Conservation (phyloP, 441 rosid species). For the Erodium texanum region DNA sequence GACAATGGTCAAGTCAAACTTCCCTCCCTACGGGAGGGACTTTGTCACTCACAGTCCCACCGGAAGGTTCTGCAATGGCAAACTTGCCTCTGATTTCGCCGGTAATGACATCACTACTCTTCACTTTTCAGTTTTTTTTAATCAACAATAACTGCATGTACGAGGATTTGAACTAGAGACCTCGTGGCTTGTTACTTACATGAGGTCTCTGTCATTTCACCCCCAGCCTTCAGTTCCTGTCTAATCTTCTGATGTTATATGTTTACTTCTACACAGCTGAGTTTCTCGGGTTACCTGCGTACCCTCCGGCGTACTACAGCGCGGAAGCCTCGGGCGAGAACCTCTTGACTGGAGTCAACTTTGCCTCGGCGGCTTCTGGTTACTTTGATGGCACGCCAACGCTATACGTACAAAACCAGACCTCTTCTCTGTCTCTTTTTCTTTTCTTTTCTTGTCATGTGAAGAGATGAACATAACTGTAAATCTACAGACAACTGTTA, state of each 20-base stretch:
- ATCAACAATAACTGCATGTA: too few species aligned
- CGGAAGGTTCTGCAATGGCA: slow-evolving; percentile 94
- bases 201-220: too few species aligned
- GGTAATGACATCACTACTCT: slow-evolving; percentile 28
- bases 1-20: slow-evolving; percentile 65
- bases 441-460: too few species aligned
- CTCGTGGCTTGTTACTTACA: too few species aligned
- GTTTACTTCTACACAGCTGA: slow-evolving; percentile 49
- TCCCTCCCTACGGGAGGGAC: slow-evolving; percentile 94
- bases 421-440: slow-evolving; percentile 1
- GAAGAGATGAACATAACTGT: slow-evolving; percentile 8
- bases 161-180: too few species aligned
- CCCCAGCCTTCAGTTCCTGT: too few species aligned
- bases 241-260: neutral
- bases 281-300: slow-evolving; percentile 71
- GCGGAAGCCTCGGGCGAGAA: slow-evolving; percentile 46
- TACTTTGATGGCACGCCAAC: slow-evolving; percentile 59
- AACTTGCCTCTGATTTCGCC: slow-evolving; percentile 70
- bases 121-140: too few species aligned
- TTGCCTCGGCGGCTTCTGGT: slow-evolving; percentile 92
- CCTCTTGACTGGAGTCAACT: slow-evolving; percentile 69
- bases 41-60: slow-evolving; percentile 62
- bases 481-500: slow-evolving; percentile 47
- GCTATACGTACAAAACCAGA: slow-evolving; percentile 37
- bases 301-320: slow-evolving; percentile 80